These are phyloP conservation scores for Penicillium sp. DNA, from an alignment of 2,329 filamentous ascomycete species.

Conservation along the genomic window DNA sequence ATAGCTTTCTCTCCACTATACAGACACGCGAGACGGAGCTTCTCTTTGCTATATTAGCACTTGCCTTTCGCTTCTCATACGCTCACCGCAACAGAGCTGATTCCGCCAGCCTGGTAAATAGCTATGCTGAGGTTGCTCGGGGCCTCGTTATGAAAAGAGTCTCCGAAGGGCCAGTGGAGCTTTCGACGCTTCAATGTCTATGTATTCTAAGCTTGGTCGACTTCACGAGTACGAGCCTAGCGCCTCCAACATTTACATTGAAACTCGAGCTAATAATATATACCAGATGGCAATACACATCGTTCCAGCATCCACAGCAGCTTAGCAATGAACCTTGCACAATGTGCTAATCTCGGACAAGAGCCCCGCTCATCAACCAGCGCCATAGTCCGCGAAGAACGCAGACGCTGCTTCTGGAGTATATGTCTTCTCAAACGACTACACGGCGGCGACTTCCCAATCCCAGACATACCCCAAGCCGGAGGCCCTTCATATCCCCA, in stretches of 20 bases:
- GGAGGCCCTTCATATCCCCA: conserved; percentile 42
- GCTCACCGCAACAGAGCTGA: conserved; percentile 24
- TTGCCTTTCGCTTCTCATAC: conserved; percentile 47
- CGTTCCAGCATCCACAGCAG: conserved; percentile 48
- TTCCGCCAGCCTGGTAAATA: conserved; percentile 30
- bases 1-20: conserved; percentile 44
- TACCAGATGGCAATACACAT: conserved; percentile 47
- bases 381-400: conserved; percentile 31
- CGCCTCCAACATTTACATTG: not conserved
- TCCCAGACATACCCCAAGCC: conserved; percentile 39
- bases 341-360: conserved; percentile 46
- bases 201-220: conserved; percentile 45
- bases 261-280: not conserved
- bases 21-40: conserved; percentile 40
- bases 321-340: conserved; percentile 48
- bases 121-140: conserved; percentile 41
- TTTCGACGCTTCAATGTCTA: conserved; percentile 46
- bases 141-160: conserved; percentile 42
- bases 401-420: conserved; percentile 45
- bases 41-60: conserved; percentile 40
- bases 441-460: conserved; percentile 45
- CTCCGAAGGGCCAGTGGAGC: conserved; percentile 41
- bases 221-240: conserved; percentile 39
- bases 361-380: conserved; percentile 30
- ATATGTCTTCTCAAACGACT: conserved; percentile 47